Evolutionary conservation across 2,329 filamentous ascomycete species (phyloP).

Genomic region (Stemphylium lycopersici): DNA sequence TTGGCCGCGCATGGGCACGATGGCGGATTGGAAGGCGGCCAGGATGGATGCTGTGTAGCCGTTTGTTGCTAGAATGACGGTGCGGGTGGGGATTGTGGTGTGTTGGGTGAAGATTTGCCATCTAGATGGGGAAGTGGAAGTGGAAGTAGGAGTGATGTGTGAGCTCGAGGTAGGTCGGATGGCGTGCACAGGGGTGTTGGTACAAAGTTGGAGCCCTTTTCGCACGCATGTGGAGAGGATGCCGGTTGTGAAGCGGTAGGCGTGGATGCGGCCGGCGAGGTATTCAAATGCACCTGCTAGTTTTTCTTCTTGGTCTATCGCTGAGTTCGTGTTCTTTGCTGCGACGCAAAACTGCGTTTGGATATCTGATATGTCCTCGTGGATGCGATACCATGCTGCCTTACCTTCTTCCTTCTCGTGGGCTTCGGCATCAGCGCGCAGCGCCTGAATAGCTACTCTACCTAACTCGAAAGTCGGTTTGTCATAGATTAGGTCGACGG

Average conservation of each 20-base stretch:
- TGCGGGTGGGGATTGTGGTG: conserved; percentile 20
- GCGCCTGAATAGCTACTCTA: conserved; percentile 28
- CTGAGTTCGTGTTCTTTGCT: conserved; percentile 25
- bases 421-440: conserved; percentile 28
- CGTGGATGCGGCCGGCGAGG: conserved; percentile 39
- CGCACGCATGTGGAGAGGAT: conserved; percentile 34
- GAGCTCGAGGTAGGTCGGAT: conserved; percentile 11
- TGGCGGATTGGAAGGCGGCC: conserved; percentile 45
- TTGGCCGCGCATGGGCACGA: conserved; percentile 51
- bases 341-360: conserved; percentile 27
- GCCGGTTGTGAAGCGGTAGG: conserved; percentile 40
- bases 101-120: conserved; percentile 32
- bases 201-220: conserved; percentile 35
- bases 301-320: conserved; percentile 20
- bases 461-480: conserved; percentile 35
- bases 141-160: too few species aligned
- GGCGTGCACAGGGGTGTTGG: conserved; percentile 36
- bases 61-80: conserved; percentile 44
- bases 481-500: conserved; percentile 66
- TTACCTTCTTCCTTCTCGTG: conserved; percentile 30
- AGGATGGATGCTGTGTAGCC: conserved; percentile 43
- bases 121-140: too few species aligned
- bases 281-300: conserved; percentile 42
- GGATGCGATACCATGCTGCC: conserved; percentile 40
- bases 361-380: conserved; percentile 17